phyloP scores from a whole-genome alignment of 768 basidiomycete species.

The Pleurotus salmoneostramineus region DNA sequence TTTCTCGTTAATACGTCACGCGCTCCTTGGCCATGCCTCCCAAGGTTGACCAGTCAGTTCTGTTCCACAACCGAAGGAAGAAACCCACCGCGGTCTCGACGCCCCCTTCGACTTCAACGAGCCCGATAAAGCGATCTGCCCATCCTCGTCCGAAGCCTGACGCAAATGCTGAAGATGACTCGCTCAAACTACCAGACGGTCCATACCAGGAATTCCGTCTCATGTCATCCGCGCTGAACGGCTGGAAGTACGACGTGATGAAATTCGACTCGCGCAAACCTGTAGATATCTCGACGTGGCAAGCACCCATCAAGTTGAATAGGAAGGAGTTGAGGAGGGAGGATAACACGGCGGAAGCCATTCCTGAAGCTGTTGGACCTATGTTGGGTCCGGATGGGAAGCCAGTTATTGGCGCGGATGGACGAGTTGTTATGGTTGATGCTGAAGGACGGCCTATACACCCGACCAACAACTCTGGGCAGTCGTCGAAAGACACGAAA shows the following conservation, averaged over 20 bases:
- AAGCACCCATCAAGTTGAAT: slow-evolving; percentile 79
- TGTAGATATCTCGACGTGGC: slow-evolving; percentile 68
- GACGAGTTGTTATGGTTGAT: slow-evolving; percentile 79
- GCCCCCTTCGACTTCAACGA: slow-evolving; percentile 21
- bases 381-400: slow-evolving; percentile 85
- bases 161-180: slow-evolving; percentile 45
- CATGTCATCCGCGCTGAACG: slow-evolving; percentile 75
- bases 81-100: slow-evolving; percentile 28
- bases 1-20: slow-evolving; percentile 6
- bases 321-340: slow-evolving; percentile 74
- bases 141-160: slow-evolving; percentile 36
- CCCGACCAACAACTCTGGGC: slow-evolving; percentile 16
- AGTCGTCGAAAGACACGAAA: slow-evolving; percentile 29
- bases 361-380: slow-evolving; percentile 55
- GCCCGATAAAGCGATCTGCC: slow-evolving; percentile 27
- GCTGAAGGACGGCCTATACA: slow-evolving; percentile 72
- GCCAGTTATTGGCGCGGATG: slow-evolving; percentile 74
- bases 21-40: slow-evolving; percentile 32
- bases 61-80: slow-evolving; percentile 67
- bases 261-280: slow-evolving; percentile 79
- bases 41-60: slow-evolving; percentile 38
- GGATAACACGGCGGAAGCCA: slow-evolving; percentile 25
- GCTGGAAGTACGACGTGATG: slow-evolving; percentile 92
- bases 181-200: slow-evolving; percentile 57
- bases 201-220: slow-evolving; percentile 75